Evolutionary conservation across 2,329 filamentous ascomycete species (phyloP).

Genomic region (Balansia obtecta): DNA sequence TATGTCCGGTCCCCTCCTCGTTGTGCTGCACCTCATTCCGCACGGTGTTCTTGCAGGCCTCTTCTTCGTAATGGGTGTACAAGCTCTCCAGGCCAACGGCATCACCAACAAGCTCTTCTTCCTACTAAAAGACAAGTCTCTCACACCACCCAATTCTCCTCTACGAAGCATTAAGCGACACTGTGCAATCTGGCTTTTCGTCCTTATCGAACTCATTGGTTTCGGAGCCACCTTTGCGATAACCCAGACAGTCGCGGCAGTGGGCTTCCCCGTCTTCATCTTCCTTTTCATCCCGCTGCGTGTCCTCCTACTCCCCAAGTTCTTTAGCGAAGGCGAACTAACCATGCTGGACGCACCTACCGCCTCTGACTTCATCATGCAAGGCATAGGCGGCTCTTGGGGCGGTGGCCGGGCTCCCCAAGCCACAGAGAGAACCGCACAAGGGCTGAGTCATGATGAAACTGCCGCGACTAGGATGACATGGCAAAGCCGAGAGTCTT

Average conservation of each 20-base stretch:
- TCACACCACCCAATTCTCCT: conserved; percentile 49
- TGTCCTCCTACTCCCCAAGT: conserved; percentile 47
- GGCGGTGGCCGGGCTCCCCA: conserved; percentile 21
- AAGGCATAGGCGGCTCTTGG: conserved; percentile 56
- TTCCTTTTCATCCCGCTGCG: conserved; percentile 55
- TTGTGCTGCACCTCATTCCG: conserved; percentile 65
- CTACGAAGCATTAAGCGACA: conserved; percentile 50
- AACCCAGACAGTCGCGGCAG: conserved; percentile 70
- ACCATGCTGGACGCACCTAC: conserved; percentile 57
- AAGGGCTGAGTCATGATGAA: not conserved
- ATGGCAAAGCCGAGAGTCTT: conserved; percentile 7
- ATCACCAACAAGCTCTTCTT: conserved; percentile 67
- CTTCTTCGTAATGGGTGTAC: conserved; percentile 76
- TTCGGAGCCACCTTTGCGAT: conserved; percentile 74
- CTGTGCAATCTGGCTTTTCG: conserved; percentile 57
- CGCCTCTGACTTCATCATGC: conserved; percentile 64
- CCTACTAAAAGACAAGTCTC: conserved; percentile 47
- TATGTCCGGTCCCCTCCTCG: conserved; percentile 62
- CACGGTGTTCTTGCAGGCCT: conserved; percentile 69
- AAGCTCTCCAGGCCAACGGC: conserved; percentile 64
- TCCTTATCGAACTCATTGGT: conserved; percentile 52
- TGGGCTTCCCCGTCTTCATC: conserved; percentile 69
- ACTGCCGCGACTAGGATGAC: conserved; percentile 3
- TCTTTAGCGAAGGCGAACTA: conserved; percentile 50
- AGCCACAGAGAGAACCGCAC: conserved; percentile 8